Evolutionary conservation across 2,329 filamentous ascomycete genomes (phyloP), one percentile per base, ranked within the genome.

Genomic region (Aspergillus candidus): DNA sequence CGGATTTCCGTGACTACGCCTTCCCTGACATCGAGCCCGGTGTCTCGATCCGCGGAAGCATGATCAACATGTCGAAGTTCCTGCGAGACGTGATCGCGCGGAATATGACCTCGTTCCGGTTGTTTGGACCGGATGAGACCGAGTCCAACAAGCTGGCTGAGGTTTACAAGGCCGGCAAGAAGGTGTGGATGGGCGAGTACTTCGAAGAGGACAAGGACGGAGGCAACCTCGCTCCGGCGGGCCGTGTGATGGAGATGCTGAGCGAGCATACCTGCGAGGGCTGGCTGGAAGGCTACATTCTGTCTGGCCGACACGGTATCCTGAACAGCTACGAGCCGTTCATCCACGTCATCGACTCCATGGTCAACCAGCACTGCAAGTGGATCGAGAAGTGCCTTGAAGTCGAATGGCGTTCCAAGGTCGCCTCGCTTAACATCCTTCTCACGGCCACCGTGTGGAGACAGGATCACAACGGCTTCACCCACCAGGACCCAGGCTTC

Each of bases 321-420:
- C 76, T 90, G 47, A 89, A 88, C 74, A 85, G 81, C 60, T 90
- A 90, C 68, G 86, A 90, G 64, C 84, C 85, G 0, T 90, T 90
- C 60, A 86, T 89, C 47, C 84, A 89, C 59, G 80, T 90, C 56
- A 88, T 90, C 56, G 84, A 89, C 65, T 87, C 83, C 1, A 90
- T 90, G 85, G 85, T 90, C 48, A 88, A 88, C 63, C 85, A 88
- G 70, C 85, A 90, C 68, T 88, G 84, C 72, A 90, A 90, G 65
- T 89, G 85, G 85, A 77, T 89, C 40, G 85, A 90, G 64, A 90
- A 89, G 69, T 86, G 81, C 52, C 71, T 82, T n/a, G 85, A 89
- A 59, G 82, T 89, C 14, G 80, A 85, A 57, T 90, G 86, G 86
- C 80, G 86, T 40, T 78, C 74, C 55, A 83, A 83, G 63, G 71